Percentiles rank a stretch among this genome's conserved stretches.
Evolutionary conservation across 2,329 filamentous ascomycete genomes (phyloP).

Genomic region (Gnomoniopsis smithogilvyi): DNA sequence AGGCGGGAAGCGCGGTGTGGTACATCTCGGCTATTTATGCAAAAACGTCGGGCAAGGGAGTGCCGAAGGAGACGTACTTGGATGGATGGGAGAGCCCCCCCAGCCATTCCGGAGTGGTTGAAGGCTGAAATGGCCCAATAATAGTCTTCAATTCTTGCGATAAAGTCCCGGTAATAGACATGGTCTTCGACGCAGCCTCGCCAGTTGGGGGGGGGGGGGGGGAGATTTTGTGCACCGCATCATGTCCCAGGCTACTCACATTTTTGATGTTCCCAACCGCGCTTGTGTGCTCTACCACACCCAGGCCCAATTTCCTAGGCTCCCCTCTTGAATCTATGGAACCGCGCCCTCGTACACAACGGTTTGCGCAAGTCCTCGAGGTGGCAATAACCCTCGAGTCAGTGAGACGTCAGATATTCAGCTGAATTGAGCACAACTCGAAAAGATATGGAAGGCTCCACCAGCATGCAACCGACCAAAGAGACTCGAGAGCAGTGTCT

Average conservation of each 20-base stretch:
- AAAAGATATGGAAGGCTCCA: neutral
- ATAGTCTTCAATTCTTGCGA: neutral
- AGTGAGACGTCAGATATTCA: neutral
- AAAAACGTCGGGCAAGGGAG: slow-evolving; percentile 54
- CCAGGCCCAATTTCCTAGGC: neutral
- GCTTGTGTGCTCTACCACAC: neutral
- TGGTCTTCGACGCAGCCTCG: neutral
- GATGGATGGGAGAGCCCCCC: slow-evolving; percentile 57
- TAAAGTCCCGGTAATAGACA: neutral
- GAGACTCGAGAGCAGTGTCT: neutral
- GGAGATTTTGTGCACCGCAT: neutral
- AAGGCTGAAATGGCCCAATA: slow-evolving; percentile 43
- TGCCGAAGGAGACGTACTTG: slow-evolving; percentile 51
- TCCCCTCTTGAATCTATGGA: neutral
- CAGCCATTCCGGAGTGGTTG: slow-evolving; percentile 60
- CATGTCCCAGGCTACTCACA: neutral
- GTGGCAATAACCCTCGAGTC: neutral
- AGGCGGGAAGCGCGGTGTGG: slow-evolving; percentile 57
- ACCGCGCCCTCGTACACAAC: neutral
- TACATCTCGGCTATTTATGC: slow-evolving; percentile 71
- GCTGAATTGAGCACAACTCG: neutral
- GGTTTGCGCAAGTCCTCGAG: neutral
- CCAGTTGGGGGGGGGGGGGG: neutral
- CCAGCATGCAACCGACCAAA: neutral
- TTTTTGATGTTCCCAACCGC: neutral